These are phyloP conservation scores for Stephania yunnanensis DNA, from an alignment of 164 flowering plant species.

Conservation along the genomic window DNA sequence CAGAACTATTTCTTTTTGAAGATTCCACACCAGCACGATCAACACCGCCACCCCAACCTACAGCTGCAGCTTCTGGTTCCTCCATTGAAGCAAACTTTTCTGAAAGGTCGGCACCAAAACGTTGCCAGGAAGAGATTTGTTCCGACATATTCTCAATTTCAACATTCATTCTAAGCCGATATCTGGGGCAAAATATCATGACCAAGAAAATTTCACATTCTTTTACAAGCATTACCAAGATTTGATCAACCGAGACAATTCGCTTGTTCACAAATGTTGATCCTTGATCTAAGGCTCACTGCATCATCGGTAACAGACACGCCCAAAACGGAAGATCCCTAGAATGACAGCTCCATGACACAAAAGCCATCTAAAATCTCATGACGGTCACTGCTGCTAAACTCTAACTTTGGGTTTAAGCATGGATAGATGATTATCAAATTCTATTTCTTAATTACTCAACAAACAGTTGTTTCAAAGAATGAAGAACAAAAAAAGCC, in stretches of 20 bases:
- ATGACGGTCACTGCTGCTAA: not conserved
- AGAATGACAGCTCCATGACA: not conserved
- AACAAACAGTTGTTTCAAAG: not conserved
- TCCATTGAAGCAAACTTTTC: conserved; percentile 33
- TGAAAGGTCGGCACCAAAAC: conserved; percentile 52
- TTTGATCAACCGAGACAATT: not conserved
- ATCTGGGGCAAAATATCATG: conserved; percentile 33
- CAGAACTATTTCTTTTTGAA: conserved; percentile 45
- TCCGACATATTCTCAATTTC: conserved; percentile 71
- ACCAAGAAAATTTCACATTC: not conserved
- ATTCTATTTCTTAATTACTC: not conserved
- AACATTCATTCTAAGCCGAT: conserved; percentile 83
- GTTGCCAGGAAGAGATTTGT: conserved; percentile 90
- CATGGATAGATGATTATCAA: not conserved
- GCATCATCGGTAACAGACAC: no score
- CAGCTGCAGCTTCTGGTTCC: conserved; percentile 66
- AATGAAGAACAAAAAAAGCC: no score
- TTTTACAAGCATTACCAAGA: not conserved
- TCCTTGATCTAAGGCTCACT: not conserved
- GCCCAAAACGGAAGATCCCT: not conserved
- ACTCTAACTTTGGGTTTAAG: not conserved
- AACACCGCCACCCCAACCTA: conserved; percentile 69
- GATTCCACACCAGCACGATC: conserved; percentile 58
- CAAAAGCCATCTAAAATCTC: not conserved
- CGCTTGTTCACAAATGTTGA: not conserved